A percentile compares a stretch with the other conserved stretches of the same genome.
Conservation (phyloP, 1,284 basidiomycete genomes). For the Inonotus obliquus region DNA sequence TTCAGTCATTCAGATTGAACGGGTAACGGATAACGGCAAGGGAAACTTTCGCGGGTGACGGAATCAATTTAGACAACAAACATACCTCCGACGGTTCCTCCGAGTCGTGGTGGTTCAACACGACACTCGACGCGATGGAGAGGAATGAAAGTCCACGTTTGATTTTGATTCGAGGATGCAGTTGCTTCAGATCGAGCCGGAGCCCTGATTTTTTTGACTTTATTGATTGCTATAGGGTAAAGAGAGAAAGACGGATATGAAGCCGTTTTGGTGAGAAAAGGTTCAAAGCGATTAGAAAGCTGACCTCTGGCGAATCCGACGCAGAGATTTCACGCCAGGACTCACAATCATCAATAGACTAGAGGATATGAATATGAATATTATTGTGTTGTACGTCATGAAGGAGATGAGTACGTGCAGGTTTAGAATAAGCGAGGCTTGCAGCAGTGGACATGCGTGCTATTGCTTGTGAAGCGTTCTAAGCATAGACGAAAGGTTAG, state of each 20-base stretch:
- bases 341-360: slow-evolving; percentile 2
- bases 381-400: background rate
- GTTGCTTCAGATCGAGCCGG: background rate
- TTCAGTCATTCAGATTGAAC: background rate
- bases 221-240: slow-evolving; percentile 2
- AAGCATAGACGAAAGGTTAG: background rate
- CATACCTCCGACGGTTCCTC: slow-evolving; percentile 11
- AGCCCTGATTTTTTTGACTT: background rate
- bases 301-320: slow-evolving; percentile 11
- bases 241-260: too few relatives aligned
- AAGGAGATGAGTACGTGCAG: background rate
- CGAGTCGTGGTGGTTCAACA: slow-evolving; percentile 10
- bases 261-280: background rate
- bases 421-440: background rate
- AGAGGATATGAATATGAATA: background rate
- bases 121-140: slow-evolving; percentile 18
- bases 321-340: slow-evolving; percentile 3
- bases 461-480: background rate
- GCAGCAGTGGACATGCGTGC: slow-evolving; percentile 2
- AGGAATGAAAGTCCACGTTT: slow-evolving; percentile 17
- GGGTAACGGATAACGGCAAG: background rate
- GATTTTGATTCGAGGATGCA: background rate
- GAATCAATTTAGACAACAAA: background rate
- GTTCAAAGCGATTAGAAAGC: background rate
- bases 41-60: background rate